Conservation (phyloP, 2,329 filamentous ascomycete genomes). For the Colletotrichum sp. region DNA sequence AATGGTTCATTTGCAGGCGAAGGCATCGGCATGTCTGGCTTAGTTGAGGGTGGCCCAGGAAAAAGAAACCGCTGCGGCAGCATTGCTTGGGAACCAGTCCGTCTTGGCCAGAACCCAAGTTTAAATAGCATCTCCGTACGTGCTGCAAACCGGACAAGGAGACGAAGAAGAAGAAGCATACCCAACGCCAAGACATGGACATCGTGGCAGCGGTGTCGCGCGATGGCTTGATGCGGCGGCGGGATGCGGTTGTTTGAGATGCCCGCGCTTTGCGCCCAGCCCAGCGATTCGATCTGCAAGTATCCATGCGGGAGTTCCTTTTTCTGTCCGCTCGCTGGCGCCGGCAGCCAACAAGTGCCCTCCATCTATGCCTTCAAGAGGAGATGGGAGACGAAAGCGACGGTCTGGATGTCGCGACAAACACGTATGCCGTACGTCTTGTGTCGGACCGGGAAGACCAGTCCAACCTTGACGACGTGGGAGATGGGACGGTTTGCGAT, state of each 20-base stretch:
- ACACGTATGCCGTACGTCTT: neutral
- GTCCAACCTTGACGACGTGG: neutral
- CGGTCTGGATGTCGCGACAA: conserved; percentile 2
- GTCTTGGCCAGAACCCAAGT: neutral
- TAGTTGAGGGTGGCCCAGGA: neutral
- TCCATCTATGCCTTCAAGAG: neutral
- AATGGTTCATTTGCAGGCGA: neutral
- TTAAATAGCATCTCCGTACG: neutral
- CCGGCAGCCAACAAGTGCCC: neutral
- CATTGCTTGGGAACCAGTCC: neutral
- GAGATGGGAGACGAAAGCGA: neutral
- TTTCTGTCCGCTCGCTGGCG: neutral
- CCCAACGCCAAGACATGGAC: neutral
- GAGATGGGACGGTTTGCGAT: conserved; percentile 17
- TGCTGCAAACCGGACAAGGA: neutral
- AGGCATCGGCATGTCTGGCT: neutral
- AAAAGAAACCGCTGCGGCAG: neutral
- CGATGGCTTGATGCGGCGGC: neutral
- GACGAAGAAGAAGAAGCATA: neutral
- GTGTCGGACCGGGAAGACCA: conserved; percentile 8
- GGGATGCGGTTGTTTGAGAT: conserved; percentile 17
- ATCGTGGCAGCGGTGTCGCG: conserved; percentile 12
- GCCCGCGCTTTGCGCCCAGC: conserved; percentile 9
- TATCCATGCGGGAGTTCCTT: neutral
- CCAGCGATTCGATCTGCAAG: conserved; percentile 12